These are phyloP conservation scores for Coemansia sp. DNA, from an alignment of 192 early-diverging fungal species.

Conservation along the genomic window DNA sequence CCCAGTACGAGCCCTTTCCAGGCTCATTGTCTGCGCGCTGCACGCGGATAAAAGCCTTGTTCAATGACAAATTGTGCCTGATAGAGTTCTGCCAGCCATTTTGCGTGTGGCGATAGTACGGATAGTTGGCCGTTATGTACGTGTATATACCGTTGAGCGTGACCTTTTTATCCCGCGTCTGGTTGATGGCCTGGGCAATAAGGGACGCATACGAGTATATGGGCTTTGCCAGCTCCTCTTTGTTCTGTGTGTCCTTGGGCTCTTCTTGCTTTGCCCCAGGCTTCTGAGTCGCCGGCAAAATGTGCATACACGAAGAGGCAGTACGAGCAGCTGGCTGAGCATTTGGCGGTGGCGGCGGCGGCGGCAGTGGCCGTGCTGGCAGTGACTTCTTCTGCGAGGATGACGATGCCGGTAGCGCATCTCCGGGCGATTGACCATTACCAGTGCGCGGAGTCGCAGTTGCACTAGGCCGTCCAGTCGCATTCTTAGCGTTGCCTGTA, in stretches of 20 bases:
- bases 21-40: constrained; percentile 81
- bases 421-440: constrained; percentile 2
- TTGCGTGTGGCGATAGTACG: constrained; percentile 82
- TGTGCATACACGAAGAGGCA: constrained; percentile 2
- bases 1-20: constrained; percentile 95
- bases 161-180: constrained; percentile 64
- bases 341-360: neutral
- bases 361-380: neutral
- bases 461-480: neutral
- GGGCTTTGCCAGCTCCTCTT: constrained; percentile 59
- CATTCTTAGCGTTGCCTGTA: neutral
- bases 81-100: constrained; percentile 98
- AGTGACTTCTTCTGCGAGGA: neutral
- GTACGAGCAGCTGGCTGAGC: neutral
- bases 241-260: neutral
- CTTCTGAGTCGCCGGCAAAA: neutral
- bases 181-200: constrained; percentile 90
- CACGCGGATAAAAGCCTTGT: constrained; percentile 90
- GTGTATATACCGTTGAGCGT: constrained; percentile 91
- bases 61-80: constrained; percentile 94
- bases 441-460: constrained; percentile 4
- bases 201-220: constrained; percentile 85
- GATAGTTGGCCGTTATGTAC: constrained; percentile 78
- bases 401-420: neutral
- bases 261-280: neutral